Percentiles rank a stretch among this genome's conserved stretches.
Evolutionary conservation across 192 early-diverging fungal species (phyloP).

Genomic region (Gamsiella multidivaricata): DNA sequence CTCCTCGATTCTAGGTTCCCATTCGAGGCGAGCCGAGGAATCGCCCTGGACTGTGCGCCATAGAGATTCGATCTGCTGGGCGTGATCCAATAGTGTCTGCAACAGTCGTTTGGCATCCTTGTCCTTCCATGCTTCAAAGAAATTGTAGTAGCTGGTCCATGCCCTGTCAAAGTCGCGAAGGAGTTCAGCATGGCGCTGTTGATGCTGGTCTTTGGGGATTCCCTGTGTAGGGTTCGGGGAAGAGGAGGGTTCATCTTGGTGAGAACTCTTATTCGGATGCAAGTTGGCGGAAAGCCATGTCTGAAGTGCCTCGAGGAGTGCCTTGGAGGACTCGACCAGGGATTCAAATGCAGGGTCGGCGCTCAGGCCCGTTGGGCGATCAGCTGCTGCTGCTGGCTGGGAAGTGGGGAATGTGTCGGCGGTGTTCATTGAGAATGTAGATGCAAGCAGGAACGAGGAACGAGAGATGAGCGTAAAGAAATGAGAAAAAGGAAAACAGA

Average conservation of each 20-base stretch:
- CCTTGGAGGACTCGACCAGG: constrained; percentile 31
- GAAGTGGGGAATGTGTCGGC: background rate
- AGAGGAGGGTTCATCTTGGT: background rate
- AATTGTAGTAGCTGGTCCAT: constrained; percentile 68
- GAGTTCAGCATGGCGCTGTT: background rate
- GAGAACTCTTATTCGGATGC: background rate
- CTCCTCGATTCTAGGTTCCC: constrained; percentile 68
- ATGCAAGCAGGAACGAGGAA: constrained; percentile 1
- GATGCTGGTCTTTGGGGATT: background rate
- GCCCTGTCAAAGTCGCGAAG: constrained; percentile 57
- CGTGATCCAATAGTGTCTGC: constrained; percentile 72
- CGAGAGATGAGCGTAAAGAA: background rate
- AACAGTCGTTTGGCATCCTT: constrained; percentile 73
- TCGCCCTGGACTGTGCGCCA: constrained; percentile 69
- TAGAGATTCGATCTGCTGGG: constrained; percentile 71
- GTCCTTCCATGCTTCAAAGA: constrained; percentile 80
- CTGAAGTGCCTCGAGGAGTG: constrained; percentile 27
- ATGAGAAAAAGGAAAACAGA: background rate
- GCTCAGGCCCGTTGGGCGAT: background rate
- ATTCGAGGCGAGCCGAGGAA: constrained; percentile 61
- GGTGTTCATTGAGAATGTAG: background rate
- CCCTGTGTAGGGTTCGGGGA: background rate
- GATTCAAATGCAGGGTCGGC: constrained; percentile 24
- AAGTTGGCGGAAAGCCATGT: constrained; percentile 22
- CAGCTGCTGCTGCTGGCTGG: background rate